Evolutionary conservation across 108 stramenopile genomes (phyloP), one percentile per base, ranked within the genome.

Genomic region (Cyclotella distinguenda): DNA sequence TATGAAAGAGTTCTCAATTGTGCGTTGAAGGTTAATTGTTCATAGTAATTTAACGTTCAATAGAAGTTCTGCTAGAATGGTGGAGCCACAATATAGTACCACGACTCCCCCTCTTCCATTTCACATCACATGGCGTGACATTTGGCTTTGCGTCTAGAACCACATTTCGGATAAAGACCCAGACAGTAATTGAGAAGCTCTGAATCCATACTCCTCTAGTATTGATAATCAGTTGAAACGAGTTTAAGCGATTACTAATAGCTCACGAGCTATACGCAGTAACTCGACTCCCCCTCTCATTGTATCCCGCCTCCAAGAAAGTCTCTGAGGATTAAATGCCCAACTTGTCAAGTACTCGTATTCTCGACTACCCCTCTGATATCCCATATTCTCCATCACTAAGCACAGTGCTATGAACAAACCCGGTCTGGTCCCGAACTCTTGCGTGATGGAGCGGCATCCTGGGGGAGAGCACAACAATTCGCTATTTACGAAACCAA

Each of bases 391-490:
- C 44, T 93, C 92, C 59, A 88, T 23, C 15, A 93, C 72, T 39
- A 93, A 18, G 3, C 78, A 78, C 25, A 84, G 60, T 9, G 69
- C 86, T 5, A 93, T 87, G 15, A 76, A 46, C 0, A 84, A 47
- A 5, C 65, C 51, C 0, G 87, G 87, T 12, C 85, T 21, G 0
- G 92, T 93, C 2, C 92, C 92, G 64, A 90, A 90, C 63, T 93
- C 92, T 75, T 93, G 89, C 7, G 72, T 64, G 0, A 78, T 19
- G n/a, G 67, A 25, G 42, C 46, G 66, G 46, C 67, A 62, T 6
- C 28, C 4, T 25, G 54, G 61, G n/a, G 60, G 33, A 9, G 75
- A 46, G 50, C 79, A 76, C n/a, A 80, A 22, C 23, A 77, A 22
- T 31, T 44, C 26, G 40, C 46, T 49, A 55, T 67, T 66, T 12